Conservation (phyloP, 495 filamentous ascomycete species). For the Eremomyces bilateralis region DNA sequence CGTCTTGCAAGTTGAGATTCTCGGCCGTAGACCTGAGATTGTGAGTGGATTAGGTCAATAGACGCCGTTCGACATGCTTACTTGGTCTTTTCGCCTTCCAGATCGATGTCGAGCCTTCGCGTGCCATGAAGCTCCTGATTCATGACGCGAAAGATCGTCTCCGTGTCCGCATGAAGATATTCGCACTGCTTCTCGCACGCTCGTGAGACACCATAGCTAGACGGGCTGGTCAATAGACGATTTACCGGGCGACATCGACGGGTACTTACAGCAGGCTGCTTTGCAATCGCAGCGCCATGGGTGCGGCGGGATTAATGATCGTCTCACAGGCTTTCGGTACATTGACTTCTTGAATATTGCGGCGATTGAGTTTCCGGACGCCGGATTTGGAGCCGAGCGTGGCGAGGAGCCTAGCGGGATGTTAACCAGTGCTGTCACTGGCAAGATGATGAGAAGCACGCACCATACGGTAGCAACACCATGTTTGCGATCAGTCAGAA, state of each 20-base stretch:
- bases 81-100: conserved; percentile 50
- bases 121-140: conserved; percentile 34
- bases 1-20: conserved; percentile 54
- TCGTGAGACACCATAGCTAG: conserved; percentile 56
- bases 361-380: conserved; percentile 58
- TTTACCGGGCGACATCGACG: not conserved
- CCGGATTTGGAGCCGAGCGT: conserved; percentile 60
- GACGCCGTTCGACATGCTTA: conserved; percentile 17
- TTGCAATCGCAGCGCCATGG: conserved; percentile 81
- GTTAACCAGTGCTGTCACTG: conserved; percentile 2
- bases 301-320: conserved; percentile 64
- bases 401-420: conserved; percentile 57
- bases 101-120: conserved; percentile 38
- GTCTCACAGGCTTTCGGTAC: conserved; percentile 69
- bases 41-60: not conserved
- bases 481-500: conserved; percentile 70
- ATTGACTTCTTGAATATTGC: conserved; percentile 72
- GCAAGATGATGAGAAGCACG: conserved; percentile 10
- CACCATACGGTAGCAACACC: conserved; percentile 92
- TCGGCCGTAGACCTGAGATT: not conserved
- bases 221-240: not conserved
- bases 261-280: conserved; percentile 52
- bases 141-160: conserved; percentile 55
- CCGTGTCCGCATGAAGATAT: conserved; percentile 64
- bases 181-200: conserved; percentile 73